A percentile compares a stretch with the other conserved stretches of the same genome.
Conservation (phyloP, 2,329 filamentous ascomycete genomes). For the Stemphylium vesicarium region DNA sequence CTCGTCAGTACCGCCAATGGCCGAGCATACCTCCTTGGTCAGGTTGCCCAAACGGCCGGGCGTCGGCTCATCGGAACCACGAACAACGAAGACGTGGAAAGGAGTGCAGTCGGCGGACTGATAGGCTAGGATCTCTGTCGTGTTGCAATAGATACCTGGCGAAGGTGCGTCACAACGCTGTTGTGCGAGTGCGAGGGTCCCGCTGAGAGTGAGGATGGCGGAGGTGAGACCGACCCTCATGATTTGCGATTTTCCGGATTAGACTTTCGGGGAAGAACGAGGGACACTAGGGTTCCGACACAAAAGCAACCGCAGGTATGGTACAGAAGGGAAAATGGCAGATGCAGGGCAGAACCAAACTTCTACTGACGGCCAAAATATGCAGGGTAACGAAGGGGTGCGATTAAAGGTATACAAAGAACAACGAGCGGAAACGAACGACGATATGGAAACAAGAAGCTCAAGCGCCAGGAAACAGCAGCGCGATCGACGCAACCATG, state of each 20-base stretch:
- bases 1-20: conserved; percentile 21
- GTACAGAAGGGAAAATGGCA: background rate
- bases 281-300: conserved; percentile 4
- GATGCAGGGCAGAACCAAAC: background rate
- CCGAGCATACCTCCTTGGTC: conserved; percentile 27
- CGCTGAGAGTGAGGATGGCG: conserved; percentile 12
- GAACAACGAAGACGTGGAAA: conserved; percentile 36
- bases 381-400: background rate
- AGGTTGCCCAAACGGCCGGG: conserved; percentile 36
- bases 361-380: background rate
- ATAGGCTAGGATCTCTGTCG: conserved; percentile 31
- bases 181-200: conserved; percentile 23
- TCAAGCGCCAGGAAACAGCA: too few relatives aligned
- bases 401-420: background rate
- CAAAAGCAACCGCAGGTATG: background rate
- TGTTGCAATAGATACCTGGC: conserved; percentile 29
- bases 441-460: background rate
- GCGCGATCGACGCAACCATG: too few relatives aligned
- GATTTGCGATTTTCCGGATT: conserved; percentile 2
- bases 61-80: conserved; percentile 39
- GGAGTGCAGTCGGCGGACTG: conserved; percentile 30
- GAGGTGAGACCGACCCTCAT: conserved; percentile 20
- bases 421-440: background rate
- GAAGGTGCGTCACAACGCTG: conserved; percentile 33
- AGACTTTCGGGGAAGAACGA: conserved; percentile 2